A percentile compares a stretch with the other conserved stretches of the same genome.
These are phyloP conservation scores for Alternaria triticina DNA, from an alignment of 2,329 filamentous ascomycete species.

Conservation along the genomic window DNA sequence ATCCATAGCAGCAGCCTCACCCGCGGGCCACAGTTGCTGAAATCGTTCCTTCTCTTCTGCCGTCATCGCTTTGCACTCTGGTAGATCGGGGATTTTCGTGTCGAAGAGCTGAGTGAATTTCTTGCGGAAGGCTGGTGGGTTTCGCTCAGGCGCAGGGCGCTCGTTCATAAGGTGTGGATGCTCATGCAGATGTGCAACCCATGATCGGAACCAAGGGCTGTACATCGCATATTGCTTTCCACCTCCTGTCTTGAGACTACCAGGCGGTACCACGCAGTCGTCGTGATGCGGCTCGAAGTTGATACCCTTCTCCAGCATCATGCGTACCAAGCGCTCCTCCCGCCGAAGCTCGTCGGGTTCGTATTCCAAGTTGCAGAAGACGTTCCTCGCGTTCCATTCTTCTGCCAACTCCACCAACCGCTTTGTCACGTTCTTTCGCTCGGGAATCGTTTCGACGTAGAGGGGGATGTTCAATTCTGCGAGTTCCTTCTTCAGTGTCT, in stretches of 20 bases:
- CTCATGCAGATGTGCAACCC: slow-evolving; percentile 74
- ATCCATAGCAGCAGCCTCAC: slow-evolving; percentile 52
- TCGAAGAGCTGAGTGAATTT: slow-evolving; percentile 54
- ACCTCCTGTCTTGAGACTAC: slow-evolving; percentile 67
- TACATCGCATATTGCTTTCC: slow-evolving; percentile 87
- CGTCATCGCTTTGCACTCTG: slow-evolving; percentile 66
- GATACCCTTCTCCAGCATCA: slow-evolving; percentile 68
- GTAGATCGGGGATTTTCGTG: slow-evolving; percentile 52
- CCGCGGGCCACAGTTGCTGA: slow-evolving; percentile 53
- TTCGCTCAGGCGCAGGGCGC: slow-evolving; percentile 63
- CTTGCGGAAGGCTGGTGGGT: slow-evolving; percentile 57
- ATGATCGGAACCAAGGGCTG: slow-evolving; percentile 79
- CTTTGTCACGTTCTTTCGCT: slow-evolving; percentile 66
- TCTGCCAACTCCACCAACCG: slow-evolving; percentile 70
- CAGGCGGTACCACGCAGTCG: slow-evolving; percentile 81
- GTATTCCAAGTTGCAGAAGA: slow-evolving; percentile 88
- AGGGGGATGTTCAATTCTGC: slow-evolving; percentile 77
- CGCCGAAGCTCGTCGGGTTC: slow-evolving; percentile 88
- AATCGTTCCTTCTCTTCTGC: slow-evolving; percentile 48
- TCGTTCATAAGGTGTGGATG: slow-evolving; percentile 71
- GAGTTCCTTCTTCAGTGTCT: slow-evolving; percentile 69
- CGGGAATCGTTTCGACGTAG: slow-evolving; percentile 73
- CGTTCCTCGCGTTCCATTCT: slow-evolving; percentile 74
- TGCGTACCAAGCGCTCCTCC: slow-evolving; percentile 70
- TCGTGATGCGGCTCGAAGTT: slow-evolving; percentile 78